Conservation (phyloP, 176 grass and related monocot species). For the Dendrocalamus sinicus region DNA sequence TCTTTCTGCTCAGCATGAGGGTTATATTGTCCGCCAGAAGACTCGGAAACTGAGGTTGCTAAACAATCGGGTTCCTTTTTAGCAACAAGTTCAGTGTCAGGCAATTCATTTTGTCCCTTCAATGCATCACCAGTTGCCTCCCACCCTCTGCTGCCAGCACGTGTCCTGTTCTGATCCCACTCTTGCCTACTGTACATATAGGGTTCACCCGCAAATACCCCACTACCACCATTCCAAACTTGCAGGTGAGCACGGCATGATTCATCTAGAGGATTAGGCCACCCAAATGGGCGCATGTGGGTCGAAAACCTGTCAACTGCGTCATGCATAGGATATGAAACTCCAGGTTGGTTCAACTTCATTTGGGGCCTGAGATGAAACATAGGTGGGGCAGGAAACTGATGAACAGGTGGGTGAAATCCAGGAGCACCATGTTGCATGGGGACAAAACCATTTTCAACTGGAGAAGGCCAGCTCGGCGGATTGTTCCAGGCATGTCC, state of each 20-base stretch:
- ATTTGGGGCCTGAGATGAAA: slow-evolving; percentile 83
- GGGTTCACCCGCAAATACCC: slow-evolving; percentile 61
- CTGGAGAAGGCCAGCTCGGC: slow-evolving; percentile 74
- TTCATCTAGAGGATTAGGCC: slow-evolving; percentile 81
- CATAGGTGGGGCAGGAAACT: slow-evolving; percentile 72
- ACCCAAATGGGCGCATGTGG: slow-evolving; percentile 79
- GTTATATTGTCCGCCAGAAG: slow-evolving; percentile 44
- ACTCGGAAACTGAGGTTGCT: slow-evolving; percentile 43
- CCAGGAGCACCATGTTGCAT: slow-evolving; percentile 79
- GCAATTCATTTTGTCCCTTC: slow-evolving; percentile 61
- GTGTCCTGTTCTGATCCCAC: slow-evolving; percentile 75
- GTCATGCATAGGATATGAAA: slow-evolving; percentile 90
- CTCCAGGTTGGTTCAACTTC: slow-evolving; percentile 74
- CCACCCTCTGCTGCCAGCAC: slow-evolving; percentile 62
- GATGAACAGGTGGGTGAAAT: slow-evolving; percentile 75
- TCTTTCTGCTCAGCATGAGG: slow-evolving; percentile 46
- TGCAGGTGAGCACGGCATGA: slow-evolving; percentile 74
- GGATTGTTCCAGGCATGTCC: slow-evolving; percentile 79
- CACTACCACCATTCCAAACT: slow-evolving; percentile 69
- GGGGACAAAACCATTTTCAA: slow-evolving; percentile 83
- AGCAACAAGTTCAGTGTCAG: slow-evolving; percentile 53
- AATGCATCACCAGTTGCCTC: slow-evolving; percentile 56
- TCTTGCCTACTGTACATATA: slow-evolving; percentile 71
- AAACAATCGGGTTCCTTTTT: slow-evolving; percentile 61
- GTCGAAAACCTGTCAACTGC: slow-evolving; percentile 72